Evolutionary conservation across 306 rosid genomes (phyloP), one percentile per base, ranked within the genome.

Genomic region (Adenanthera pavonina): DNA sequence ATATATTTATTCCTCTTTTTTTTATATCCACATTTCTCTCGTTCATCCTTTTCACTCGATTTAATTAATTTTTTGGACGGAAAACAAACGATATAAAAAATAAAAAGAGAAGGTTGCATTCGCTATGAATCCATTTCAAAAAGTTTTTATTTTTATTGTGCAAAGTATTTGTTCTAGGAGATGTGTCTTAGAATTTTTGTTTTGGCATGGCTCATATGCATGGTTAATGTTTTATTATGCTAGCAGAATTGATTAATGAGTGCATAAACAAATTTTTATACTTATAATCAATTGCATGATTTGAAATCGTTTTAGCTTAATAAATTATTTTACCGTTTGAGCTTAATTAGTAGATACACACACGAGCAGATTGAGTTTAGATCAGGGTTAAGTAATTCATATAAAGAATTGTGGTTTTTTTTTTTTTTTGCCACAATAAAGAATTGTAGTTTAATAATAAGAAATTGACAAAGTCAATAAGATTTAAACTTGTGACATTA

Each of bases 221-320:
- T 34, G 20, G 20, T 41, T 6, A 64, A 34, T 38, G 38, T 60
- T 66, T 38, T 40, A 16, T 40, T 67, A 38, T 19, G 53, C 73
- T 68, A 68, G 35, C 8, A 41, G 16, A 5, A 67, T 3, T 30
- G n/a, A 33, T 33, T 61, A 25, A 25, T 25, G 15, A 6, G 43
- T 36, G 30, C 4, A 68, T 4, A 43, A 4, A 10, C 52, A 41
- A 8, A 43, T 68, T 41, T 68, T 38, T 66, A 16, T 66, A 2
- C 47, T 9, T 19, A 41, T 68, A 68, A 68, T 68, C 30, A 68
- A 41, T 41, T 68, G 52, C 51, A 68, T 68, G 52, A 41, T 41
- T 68, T 68, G 35, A 68, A 20, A 57, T 20, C 9, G 8, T 47
- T 47, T 47, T 47, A 30, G 12, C 62, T 25, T 20, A 25, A 25